phyloP scores from a whole-genome alignment of 2,329 filamentous ascomycete species.

The Arthrinium phaeospermum region DNA sequence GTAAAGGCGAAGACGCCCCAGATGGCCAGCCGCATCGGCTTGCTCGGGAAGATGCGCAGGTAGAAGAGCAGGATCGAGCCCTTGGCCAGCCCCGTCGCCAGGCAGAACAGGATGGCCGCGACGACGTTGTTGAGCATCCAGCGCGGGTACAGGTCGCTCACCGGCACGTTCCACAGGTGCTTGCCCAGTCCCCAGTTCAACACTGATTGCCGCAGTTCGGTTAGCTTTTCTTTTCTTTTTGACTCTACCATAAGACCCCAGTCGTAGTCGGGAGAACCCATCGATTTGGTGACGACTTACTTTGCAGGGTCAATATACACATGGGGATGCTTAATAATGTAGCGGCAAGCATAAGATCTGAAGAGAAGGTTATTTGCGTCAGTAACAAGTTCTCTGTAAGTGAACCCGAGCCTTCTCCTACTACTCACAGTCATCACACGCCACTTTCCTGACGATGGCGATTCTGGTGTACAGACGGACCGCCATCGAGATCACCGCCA shows the following conservation, averaged over 20 bases:
- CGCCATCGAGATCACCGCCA: slow-evolving; percentile 24
- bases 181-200: slow-evolving; percentile 30
- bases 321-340: slow-evolving; percentile 19
- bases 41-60: slow-evolving; percentile 33
- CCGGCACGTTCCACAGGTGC: slow-evolving; percentile 31
- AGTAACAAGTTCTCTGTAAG: not conserved
- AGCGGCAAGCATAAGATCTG: slow-evolving; percentile 25
- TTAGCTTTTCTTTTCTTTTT: not conserved
- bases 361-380: not conserved
- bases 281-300: slow-evolving; percentile 12
- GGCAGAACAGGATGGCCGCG: slow-evolving; percentile 30
- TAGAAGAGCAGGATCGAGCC: slow-evolving; percentile 36
- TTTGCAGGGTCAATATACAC: slow-evolving; percentile 23
- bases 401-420: not conserved
- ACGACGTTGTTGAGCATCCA: slow-evolving; percentile 27
- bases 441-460: slow-evolving; percentile 24
- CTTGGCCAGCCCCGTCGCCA: slow-evolving; percentile 32
- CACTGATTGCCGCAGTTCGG: slow-evolving; percentile 23
- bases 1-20: slow-evolving; percentile 33
- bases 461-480: slow-evolving; percentile 28
- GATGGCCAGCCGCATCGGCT: slow-evolving; percentile 28
- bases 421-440: slow-evolving; percentile 29
- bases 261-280: too few relatives aligned
- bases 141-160: slow-evolving; percentile 21
- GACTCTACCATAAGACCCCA: too few relatives aligned